Conservation (phyloP, 1,284 basidiomycete genomes). For the Grifola frondosa region DNA sequence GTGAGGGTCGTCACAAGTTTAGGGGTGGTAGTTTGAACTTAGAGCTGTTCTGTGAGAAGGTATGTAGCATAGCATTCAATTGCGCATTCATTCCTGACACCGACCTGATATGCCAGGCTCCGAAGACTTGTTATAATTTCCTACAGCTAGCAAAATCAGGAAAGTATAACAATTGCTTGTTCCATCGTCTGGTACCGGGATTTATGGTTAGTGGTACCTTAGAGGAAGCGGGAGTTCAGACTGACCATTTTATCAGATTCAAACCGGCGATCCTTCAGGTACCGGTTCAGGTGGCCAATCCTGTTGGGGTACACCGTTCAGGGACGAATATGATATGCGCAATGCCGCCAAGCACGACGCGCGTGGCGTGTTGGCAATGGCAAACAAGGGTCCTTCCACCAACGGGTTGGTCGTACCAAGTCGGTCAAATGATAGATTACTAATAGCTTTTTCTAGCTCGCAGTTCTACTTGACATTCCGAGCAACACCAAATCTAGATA, state of each 20-base stretch:
- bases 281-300: constrained; percentile 92
- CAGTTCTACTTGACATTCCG: constrained; percentile 93
- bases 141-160: constrained; percentile 86
- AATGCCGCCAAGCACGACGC: constrained; percentile 83
- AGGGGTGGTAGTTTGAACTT: constrained; percentile 86
- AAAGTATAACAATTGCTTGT: constrained; percentile 87
- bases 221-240: background rate
- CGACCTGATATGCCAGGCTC: constrained; percentile 55
- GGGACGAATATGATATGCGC: constrained; percentile 88
- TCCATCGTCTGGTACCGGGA: constrained; percentile 93
- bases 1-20: constrained; percentile 89
- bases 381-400: constrained; percentile 85
- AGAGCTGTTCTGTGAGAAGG: constrained; percentile 91
- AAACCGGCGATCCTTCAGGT: constrained; percentile 96
- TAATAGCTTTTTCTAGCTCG: constrained; percentile 47
- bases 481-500: constrained; percentile 75
- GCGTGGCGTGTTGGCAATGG: constrained; percentile 85
- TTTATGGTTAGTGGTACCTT: constrained; percentile 78
- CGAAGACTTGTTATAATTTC: constrained; percentile 98
- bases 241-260: constrained; percentile 53
- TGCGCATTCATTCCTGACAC: background rate
- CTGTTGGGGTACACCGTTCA: constrained; percentile 94
- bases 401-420: constrained; percentile 57
- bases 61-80: constrained; percentile 27
- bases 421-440: background rate